These are phyloP conservation scores for Suillus decipiens DNA, from an alignment of 768 basidiomycete genomes.

Conservation along the genomic window DNA sequence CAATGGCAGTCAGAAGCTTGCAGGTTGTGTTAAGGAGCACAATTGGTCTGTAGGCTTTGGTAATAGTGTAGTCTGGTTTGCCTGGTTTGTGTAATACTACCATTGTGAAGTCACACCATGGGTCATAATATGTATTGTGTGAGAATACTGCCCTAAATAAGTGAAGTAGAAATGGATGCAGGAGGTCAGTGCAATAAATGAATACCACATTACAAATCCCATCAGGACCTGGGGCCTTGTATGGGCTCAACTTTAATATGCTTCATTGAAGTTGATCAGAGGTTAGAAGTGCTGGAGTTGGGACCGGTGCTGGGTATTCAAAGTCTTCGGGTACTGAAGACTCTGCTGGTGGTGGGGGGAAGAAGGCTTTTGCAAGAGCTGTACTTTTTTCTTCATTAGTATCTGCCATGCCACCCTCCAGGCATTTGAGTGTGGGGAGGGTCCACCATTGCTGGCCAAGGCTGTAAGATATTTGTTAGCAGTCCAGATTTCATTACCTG, in stretches of 20 bases:
- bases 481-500: conserved; percentile 21
- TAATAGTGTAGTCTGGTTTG: conserved; percentile 32
- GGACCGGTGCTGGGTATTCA: conserved; percentile 12
- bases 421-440: conserved; percentile 4
- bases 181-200: conserved; percentile 15
- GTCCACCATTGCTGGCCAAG: background rate
- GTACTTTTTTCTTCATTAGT: conserved; percentile 26
- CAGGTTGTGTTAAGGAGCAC: conserved; percentile 33
- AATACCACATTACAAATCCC: conserved; percentile 29
- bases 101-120: conserved; percentile 30
- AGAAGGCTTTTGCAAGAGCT: conserved; percentile 23
- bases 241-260: conserved; percentile 17
- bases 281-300: conserved; percentile 3
- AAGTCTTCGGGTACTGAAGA: conserved; percentile 2
- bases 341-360: conserved; percentile 18
- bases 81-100: conserved; percentile 39
- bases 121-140: conserved; percentile 14
- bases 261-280: conserved; percentile 12
- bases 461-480: conserved; percentile 25
- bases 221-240: conserved; percentile 29
- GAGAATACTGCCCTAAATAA: conserved; percentile 15
- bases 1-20: conserved; percentile 30
- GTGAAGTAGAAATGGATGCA: conserved; percentile 8
- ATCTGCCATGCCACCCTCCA: background rate
- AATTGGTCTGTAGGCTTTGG: conserved; percentile 41